These are phyloP conservation scores for Theileria parva DNA, from an alignment of 169 alveolate genomes.

Conservation along the genomic window DNA sequence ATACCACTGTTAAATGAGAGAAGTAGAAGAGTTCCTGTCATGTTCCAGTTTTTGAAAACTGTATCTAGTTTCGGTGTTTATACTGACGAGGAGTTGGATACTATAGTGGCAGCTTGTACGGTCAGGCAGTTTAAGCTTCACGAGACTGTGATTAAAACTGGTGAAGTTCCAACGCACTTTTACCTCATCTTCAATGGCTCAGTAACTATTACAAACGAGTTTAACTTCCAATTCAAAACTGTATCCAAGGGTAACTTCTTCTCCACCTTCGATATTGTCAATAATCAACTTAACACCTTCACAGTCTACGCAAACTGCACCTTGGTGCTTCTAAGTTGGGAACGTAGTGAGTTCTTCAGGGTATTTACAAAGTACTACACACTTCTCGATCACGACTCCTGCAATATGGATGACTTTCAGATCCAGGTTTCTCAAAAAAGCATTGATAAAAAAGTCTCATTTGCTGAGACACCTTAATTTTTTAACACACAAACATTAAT, in stretches of 20 bases:
- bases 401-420: constrained; percentile 6
- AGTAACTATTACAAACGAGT: constrained; percentile 10
- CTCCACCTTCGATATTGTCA: constrained; percentile 4
- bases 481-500: neutral
- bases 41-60: constrained; percentile 25
- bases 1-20: constrained; percentile 39
- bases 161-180: constrained; percentile 32
- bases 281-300: constrained; percentile 2
- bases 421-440: neutral
- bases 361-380: neutral
- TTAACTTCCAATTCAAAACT: constrained; percentile 1
- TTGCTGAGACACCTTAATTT: constrained; percentile 4
- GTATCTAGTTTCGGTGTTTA: constrained; percentile 29
- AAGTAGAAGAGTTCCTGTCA: constrained; percentile 35
- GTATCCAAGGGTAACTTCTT: neutral
- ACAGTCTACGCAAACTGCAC: constrained; percentile 19
- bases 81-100: constrained; percentile 31
- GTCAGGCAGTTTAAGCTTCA: constrained; percentile 49
- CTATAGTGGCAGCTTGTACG: constrained; percentile 38
- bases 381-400: constrained; percentile 11
- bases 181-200: constrained; percentile 55
- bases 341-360: constrained; percentile 12
- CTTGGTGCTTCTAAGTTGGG: constrained; percentile 16
- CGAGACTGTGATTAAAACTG: constrained; percentile 41
- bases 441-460: constrained; percentile 14